Conservation (phyloP, 2,329 filamentous ascomycete species). For the Diaporthe humulicola region DNA sequence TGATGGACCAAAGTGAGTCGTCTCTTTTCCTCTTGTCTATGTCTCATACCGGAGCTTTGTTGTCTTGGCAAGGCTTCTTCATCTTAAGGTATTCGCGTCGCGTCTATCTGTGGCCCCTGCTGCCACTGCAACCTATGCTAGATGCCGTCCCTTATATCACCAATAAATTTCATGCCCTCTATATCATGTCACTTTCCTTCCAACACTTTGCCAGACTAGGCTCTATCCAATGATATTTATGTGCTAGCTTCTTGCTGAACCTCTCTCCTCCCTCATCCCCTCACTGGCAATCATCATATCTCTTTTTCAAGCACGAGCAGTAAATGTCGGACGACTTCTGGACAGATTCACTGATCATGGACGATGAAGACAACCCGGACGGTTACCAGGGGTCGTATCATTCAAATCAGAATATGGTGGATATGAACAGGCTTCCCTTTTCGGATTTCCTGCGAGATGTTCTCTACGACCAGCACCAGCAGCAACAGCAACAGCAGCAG, state of each 20-base stretch:
- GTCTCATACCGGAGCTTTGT: background rate
- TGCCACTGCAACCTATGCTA: background rate
- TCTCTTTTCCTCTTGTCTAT: background rate
- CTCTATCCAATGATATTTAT: too few relatives aligned
- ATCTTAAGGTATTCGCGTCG: background rate
- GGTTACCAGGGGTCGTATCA: constrained; percentile 41
- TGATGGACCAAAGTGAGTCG: constrained; percentile 48
- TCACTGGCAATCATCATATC: background rate
- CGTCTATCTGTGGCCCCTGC: background rate
- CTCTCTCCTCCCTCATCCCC: background rate
- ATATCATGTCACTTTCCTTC: background rate
- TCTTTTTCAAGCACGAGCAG: background rate
- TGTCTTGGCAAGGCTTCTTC: constrained; percentile 31
- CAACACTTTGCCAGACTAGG: background rate
- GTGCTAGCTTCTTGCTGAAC: background rate
- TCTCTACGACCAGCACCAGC: constrained; percentile 55
- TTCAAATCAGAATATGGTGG: constrained; percentile 40
- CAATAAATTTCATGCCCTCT: background rate
- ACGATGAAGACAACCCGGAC: constrained; percentile 40
- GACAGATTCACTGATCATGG: constrained; percentile 29
- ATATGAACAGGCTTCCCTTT: constrained; percentile 57
- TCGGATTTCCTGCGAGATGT: constrained; percentile 65
- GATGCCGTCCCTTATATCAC: constrained; percentile 6
- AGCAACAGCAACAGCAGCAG: constrained; percentile 28
- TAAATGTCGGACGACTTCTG: background rate